Percentiles rank a stretch among this genome's conserved stretches.
Evolutionary conservation across 257 asterid species (phyloP).

Genomic region (Nicotiana knightiana): DNA sequence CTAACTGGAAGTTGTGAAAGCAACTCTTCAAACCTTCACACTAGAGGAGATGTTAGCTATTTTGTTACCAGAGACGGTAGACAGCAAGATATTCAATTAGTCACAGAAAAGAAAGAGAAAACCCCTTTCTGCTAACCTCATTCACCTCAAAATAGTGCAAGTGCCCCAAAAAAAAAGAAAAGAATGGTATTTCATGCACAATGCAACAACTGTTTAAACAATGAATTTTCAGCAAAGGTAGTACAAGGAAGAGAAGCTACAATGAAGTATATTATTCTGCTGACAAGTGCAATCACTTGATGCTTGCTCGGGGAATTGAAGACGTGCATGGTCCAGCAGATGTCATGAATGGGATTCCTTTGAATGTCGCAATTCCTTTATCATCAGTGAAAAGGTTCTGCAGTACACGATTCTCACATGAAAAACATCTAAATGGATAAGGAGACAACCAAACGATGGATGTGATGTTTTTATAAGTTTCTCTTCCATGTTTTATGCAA

Average conservation of each 20-base stretch:
- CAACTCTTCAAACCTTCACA: background rate
- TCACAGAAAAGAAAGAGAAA: too few species aligned
- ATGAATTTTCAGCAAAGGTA: background rate
- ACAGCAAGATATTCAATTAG: too few species aligned
- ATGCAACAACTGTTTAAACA: background rate
- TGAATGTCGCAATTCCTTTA: conserved; percentile 74
- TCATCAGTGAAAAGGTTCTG: conserved; percentile 82
- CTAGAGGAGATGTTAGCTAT: background rate
- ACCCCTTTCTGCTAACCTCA: background rate
- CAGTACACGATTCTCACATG: conserved; percentile 16
- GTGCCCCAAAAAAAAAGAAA: background rate
- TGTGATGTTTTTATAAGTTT: background rate
- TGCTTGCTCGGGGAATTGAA: conserved; percentile 57
- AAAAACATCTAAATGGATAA: background rate
- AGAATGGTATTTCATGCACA: background rate
- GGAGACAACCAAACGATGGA: background rate
- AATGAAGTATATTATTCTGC: background rate
- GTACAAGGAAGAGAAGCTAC: background rate
- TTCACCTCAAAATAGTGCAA: background rate
- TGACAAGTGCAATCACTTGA: conserved; percentile 41
- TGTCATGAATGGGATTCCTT: conserved; percentile 85
- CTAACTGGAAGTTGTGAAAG: background rate
- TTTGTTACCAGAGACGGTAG: background rate
- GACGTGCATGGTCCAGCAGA: conserved; percentile 87
- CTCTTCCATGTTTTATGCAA: background rate